phyloP scores from a whole-genome alignment of 2,329 filamentous ascomycete genomes.

The Pseudogymnoascus verrucosus region DNA sequence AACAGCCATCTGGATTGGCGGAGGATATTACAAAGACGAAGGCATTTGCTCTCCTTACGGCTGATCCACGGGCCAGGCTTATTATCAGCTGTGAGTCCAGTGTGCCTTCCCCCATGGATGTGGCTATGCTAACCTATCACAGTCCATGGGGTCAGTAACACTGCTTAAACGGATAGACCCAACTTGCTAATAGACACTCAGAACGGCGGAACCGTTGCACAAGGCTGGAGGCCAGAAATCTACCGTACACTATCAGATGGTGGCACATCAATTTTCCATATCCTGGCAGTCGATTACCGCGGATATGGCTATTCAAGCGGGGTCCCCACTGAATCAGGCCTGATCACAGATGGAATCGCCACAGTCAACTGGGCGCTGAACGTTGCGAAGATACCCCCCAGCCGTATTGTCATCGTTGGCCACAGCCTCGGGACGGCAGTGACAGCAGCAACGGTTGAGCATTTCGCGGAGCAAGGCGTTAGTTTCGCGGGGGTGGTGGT shows the following conservation, averaged over 20 bases:
- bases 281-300: constrained; percentile 85
- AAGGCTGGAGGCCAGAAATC: constrained; percentile 65
- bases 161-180: background rate
- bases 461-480: constrained; percentile 51
- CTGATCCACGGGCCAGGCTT: constrained; percentile 55
- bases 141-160: constrained; percentile 54
- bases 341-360: constrained; percentile 71
- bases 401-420: constrained; percentile 71
- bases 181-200: constrained; percentile 26
- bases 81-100: constrained; percentile 52
- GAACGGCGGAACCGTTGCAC: constrained; percentile 82
- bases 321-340: constrained; percentile 67
- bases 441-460: constrained; percentile 63
- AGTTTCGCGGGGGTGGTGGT: constrained; percentile 76
- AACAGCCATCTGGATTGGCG: constrained; percentile 34
- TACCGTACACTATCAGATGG: constrained; percentile 71
- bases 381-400: constrained; percentile 54
- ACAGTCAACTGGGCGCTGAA: constrained; percentile 65
- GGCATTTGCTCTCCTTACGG: constrained; percentile 53
- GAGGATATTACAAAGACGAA: constrained; percentile 47
- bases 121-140: constrained; percentile 17
- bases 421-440: constrained; percentile 88
- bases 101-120: constrained; percentile 25
- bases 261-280: constrained; percentile 61
- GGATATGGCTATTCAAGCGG: constrained; percentile 79